Conservation (phyloP, 2,329 filamentous ascomycete genomes). For the Leptographium procerum region DNA sequence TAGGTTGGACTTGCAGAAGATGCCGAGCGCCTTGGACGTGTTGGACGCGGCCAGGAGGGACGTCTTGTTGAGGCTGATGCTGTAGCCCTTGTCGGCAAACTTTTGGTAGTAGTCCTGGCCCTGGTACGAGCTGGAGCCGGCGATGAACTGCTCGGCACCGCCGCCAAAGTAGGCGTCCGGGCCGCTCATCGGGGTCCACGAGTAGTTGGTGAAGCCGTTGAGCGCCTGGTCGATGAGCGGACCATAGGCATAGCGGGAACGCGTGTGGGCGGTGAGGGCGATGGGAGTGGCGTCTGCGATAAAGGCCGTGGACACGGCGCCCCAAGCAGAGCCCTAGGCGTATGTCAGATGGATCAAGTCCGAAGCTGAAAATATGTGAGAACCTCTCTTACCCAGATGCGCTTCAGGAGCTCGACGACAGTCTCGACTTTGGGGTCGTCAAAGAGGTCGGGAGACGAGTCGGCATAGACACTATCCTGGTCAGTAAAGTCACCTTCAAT, state of each 20-base stretch:
- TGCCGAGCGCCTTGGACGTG: constrained; percentile 56
- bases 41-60: constrained; percentile 47
- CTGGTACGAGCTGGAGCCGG: constrained; percentile 51
- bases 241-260: constrained; percentile 56
- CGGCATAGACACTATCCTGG: constrained; percentile 51
- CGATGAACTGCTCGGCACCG: constrained; percentile 70
- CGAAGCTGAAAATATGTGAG: constrained; percentile 9
- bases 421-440: constrained; percentile 84
- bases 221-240: constrained; percentile 66
- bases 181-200: constrained; percentile 63
- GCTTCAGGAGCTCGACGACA: constrained; percentile 65
- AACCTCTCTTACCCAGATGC: constrained; percentile 47
- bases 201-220: constrained; percentile 67
- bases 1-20: constrained; percentile 65
- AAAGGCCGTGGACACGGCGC: constrained; percentile 68
- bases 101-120: constrained; percentile 70
- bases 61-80: constrained; percentile 63
- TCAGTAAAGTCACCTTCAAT: too few species aligned
- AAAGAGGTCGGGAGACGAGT: constrained; percentile 60
- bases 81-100: constrained; percentile 63
- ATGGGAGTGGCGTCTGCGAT: constrained; percentile 75
- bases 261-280: constrained; percentile 61
- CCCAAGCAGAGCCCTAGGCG: constrained; percentile 42
- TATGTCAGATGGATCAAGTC: constrained; percentile 9
- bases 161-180: constrained; percentile 76